phyloP scores from a whole-genome alignment of 2,329 filamentous ascomycete genomes.

The Aspergillus persii region DNA sequence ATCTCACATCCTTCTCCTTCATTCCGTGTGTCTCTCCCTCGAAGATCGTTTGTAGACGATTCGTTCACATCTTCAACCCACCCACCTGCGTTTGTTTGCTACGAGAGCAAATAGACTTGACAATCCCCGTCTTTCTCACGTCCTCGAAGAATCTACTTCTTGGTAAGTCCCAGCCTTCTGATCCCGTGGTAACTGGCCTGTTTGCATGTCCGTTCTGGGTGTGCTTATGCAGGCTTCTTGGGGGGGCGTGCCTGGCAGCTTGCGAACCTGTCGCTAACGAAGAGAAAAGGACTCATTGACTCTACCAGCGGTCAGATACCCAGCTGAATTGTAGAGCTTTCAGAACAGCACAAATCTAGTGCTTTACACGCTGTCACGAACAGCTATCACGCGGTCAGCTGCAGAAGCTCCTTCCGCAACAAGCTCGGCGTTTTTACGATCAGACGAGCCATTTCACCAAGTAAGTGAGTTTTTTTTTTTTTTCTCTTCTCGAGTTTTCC shows the following conservation, averaged over 20 bases:
- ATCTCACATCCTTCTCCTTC: too few relatives aligned
- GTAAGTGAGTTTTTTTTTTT: neutral
- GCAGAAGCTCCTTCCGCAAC: conserved; percentile 1
- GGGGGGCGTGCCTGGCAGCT: neutral
- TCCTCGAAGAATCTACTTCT: too few relatives aligned
- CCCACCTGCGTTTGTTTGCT: too few relatives aligned
- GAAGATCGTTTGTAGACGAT: too few relatives aligned
- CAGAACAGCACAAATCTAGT: neutral
- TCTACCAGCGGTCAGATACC: neutral
- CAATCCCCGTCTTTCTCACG: too few relatives aligned
- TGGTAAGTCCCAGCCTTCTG: neutral
- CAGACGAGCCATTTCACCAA: neutral
- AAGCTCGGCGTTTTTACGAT: neutral
- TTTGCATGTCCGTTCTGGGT: neutral
- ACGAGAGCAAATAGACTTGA: too few relatives aligned
- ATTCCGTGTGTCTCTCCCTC: too few relatives aligned
- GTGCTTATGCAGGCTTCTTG: neutral
- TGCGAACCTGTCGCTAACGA: neutral
- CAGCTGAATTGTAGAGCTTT: neutral
- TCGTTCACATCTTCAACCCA: too few relatives aligned
- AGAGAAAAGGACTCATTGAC: neutral
- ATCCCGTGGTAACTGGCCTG: neutral
- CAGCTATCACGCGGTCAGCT: neutral
- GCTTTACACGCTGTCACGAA: neutral
- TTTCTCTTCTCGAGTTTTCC: neutral